Conservation (phyloP, 139 green algal genomes). For the Medakamo hakoo region DNA sequence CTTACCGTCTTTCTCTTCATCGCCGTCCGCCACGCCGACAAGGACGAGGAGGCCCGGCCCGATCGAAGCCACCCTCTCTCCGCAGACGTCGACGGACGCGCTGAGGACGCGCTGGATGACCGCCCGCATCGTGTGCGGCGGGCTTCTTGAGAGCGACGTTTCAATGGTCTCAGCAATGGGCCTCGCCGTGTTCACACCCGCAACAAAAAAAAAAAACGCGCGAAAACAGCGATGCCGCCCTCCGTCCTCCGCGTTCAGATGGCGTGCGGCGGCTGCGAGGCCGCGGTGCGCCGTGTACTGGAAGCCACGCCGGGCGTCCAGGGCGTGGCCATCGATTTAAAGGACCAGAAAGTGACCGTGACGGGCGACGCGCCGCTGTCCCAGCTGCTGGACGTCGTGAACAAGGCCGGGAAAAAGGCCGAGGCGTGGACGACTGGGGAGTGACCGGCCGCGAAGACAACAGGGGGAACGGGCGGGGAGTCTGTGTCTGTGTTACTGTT, state of each 20-base stretch:
- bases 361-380: background rate
- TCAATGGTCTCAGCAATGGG: no score
- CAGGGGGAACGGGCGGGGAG: background rate
- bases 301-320: background rate
- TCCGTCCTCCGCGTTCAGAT: background rate
- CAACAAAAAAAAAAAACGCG: no score
- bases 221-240: no score
- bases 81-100: background rate
- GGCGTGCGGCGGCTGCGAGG: background rate
- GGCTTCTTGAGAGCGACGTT: no score
- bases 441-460: no score
- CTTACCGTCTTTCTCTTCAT: no score
- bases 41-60: background rate
- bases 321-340: background rate
- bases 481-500: background rate
- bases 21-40: background rate
- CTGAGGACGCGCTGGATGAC: background rate
- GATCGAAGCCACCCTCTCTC: background rate
- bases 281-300: background rate
- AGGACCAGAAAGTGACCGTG: background rate
- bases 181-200: no score
- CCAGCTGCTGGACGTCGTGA: background rate
- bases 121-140: background rate
- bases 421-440: no score
- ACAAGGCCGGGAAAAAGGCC: no score